Percentiles rank a stretch among this genome's conserved stretches.
These are phyloP conservation scores for Neurospora sp. DNA, from an alignment of 495 filamentous ascomycete genomes.

Conservation along the genomic window DNA sequence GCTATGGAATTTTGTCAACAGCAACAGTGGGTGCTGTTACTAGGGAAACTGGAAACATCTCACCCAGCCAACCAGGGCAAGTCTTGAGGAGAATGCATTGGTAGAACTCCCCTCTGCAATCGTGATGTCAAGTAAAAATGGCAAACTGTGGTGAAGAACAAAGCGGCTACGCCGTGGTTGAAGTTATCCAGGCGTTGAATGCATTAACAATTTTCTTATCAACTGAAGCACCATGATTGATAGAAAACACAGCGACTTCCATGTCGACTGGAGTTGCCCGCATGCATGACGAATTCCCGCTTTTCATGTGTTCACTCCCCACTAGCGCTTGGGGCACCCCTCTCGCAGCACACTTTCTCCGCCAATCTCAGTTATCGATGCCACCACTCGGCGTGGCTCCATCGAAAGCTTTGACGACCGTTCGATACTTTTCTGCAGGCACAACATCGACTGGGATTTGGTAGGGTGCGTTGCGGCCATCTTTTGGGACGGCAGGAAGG, in stretches of 20 bases:
- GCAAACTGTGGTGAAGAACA: no score
- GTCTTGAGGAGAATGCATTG: neutral
- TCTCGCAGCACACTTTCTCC: neutral
- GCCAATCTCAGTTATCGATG: neutral
- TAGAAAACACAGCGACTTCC: neutral
- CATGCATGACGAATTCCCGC: neutral
- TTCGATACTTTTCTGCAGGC: neutral
- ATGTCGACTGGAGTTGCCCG: neutral
- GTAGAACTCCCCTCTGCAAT: no score
- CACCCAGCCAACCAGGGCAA: neutral
- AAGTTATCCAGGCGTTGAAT: neutral
- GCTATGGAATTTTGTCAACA: neutral
- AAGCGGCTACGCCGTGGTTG: no score
- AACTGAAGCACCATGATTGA: neutral
- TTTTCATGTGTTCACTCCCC: neutral
- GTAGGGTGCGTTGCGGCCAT: neutral
- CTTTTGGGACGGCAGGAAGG: neutral
- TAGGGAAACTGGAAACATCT: neutral
- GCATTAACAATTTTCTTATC: neutral
- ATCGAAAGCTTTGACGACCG: conserved; percentile 5
- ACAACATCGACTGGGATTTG: neutral
- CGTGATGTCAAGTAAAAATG: no score
- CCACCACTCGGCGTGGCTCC: conserved; percentile 4
- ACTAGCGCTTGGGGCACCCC: rapidly evolving
- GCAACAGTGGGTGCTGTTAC: neutral